phyloP scores from a whole-genome alignment of 177 flowering plant species.

The Vitis hybrid region DNA sequence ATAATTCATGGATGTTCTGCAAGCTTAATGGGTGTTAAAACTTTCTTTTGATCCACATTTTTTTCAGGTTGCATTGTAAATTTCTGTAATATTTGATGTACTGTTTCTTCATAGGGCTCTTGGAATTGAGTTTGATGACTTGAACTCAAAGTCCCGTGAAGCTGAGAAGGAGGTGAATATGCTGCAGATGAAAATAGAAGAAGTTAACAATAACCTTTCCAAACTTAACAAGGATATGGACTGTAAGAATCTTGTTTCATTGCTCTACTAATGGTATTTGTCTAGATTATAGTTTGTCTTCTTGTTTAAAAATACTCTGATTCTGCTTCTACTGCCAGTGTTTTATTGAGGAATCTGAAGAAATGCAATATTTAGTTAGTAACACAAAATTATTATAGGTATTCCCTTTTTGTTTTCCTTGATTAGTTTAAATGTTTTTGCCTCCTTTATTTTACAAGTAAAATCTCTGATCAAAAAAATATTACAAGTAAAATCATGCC shows the following conservation, averaged over 20 bases:
- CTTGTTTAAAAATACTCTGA: background rate
- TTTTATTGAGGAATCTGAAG: background rate
- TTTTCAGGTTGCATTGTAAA: conserved; percentile 5
- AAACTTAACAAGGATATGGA: conserved; percentile 77
- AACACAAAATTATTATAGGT: background rate
- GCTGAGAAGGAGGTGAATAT: conserved; percentile 87
- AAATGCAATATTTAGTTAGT: background rate
- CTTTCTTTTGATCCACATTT: no score
- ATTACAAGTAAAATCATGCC: background rate
- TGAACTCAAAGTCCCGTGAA: conserved; percentile 72
- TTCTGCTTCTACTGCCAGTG: background rate
- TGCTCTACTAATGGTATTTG: background rate
- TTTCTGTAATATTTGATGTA: background rate
- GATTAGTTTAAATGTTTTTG: no score
- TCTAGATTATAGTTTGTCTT: background rate
- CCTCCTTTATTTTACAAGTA: background rate
- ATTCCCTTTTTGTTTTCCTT: background rate
- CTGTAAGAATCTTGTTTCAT: conserved; percentile 46
- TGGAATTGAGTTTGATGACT: conserved; percentile 68
- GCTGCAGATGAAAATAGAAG: conserved; percentile 76
- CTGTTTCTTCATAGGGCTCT: conserved; percentile 44
- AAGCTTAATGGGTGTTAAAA: background rate
- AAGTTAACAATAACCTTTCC: conserved; percentile 51
- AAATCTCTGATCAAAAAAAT: background rate
- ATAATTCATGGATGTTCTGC: background rate